Evolutionary conservation across 1,284 basidiomycete genomes (phyloP).

Genomic region (Heterobasidion annosum): DNA sequence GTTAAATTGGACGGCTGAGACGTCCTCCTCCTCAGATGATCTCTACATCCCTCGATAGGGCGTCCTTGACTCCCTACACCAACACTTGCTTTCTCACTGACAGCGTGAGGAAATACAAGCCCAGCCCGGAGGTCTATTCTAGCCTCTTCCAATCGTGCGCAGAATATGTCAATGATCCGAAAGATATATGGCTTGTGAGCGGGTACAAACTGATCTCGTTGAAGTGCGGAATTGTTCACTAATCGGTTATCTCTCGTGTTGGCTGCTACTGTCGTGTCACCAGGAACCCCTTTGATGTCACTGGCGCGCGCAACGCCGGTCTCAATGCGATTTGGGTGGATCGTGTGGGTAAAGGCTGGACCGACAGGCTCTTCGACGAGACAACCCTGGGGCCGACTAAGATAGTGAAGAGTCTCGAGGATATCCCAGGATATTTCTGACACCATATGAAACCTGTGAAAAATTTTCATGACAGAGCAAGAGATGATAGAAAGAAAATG

Average conservation of each 20-base stretch:
- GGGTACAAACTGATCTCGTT: constrained; percentile 15
- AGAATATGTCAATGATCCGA: constrained; percentile 6
- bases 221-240: neutral
- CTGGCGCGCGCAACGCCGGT: constrained; percentile 20
- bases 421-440: constrained; percentile 8
- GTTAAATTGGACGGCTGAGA: too few relatives aligned
- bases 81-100: constrained; percentile 15
- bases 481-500: neutral
- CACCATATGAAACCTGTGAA: neutral
- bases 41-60: constrained; percentile 13
- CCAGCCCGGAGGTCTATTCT: constrained; percentile 17
- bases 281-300: constrained; percentile 26
- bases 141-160: constrained; percentile 15
- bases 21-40: constrained; percentile 16
- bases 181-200: constrained; percentile 22
- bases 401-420: constrained; percentile 13
- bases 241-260: neutral
- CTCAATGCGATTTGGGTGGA: constrained; percentile 24
- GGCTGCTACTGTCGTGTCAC: neutral
- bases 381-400: constrained; percentile 9
- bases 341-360: constrained; percentile 19
- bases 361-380: constrained; percentile 13
- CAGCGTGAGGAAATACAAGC: constrained; percentile 18
- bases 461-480: neutral
- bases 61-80: constrained; percentile 7